Percentiles rank a stretch among this genome's conserved stretches.
phyloP scores from a whole-genome alignment of 1,284 basidiomycete genomes.

The Inonotus hispidus region DNA sequence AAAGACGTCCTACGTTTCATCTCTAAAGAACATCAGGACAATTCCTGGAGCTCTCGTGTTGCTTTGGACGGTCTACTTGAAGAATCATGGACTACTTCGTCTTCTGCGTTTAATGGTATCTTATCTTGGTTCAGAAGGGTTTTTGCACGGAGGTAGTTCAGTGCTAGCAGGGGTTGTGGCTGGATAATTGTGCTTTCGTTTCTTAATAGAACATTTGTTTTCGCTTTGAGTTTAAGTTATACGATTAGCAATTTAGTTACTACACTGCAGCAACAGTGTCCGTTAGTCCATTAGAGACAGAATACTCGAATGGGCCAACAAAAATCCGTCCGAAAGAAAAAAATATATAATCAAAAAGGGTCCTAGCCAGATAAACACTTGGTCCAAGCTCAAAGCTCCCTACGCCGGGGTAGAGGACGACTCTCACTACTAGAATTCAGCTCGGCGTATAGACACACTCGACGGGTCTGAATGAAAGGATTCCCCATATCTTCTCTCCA shows the following conservation, averaged over 20 bases:
- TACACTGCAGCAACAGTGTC: neutral
- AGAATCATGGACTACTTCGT: slow-evolving; percentile 28
- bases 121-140: slow-evolving; percentile 6
- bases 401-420: neutral
- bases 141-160: slow-evolving; percentile 8
- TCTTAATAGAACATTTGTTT: neutral
- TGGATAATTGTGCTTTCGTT: too few species aligned
- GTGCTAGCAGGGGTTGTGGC: neutral
- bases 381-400: neutral
- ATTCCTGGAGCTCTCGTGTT: slow-evolving; percentile 25
- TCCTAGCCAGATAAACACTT: too few species aligned
- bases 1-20: slow-evolving; percentile 93
- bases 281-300: neutral
- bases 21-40: slow-evolving; percentile 42
- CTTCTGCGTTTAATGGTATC: slow-evolving; percentile 8
- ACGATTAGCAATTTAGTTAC: neutral
- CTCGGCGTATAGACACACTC: slow-evolving; percentile 10
- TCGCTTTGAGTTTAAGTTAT: neutral
- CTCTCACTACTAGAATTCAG: neutral
- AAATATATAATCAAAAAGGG: too few species aligned
- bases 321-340: neutral
- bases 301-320: neutral
- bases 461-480: slow-evolving; percentile 2
- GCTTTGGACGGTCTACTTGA: slow-evolving; percentile 31
- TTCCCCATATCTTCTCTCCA: slow-evolving; percentile 19